phyloP scores from a whole-genome alignment of 2,329 filamentous ascomycete species.

The Hypomyces perniciosus region DNA sequence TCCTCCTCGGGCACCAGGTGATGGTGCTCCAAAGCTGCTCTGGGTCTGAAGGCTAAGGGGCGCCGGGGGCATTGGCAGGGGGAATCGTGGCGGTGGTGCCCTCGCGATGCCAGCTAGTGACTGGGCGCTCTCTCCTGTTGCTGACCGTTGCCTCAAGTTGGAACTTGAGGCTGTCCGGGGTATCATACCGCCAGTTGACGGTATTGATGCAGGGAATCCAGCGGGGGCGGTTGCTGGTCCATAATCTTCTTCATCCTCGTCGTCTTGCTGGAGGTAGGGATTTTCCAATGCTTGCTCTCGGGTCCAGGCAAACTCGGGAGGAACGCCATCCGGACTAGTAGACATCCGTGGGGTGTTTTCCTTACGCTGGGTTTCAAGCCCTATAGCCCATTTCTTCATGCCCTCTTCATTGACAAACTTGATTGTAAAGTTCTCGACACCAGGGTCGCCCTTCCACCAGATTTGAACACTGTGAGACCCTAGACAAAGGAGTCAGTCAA shows the following conservation, averaged over 20 bases:
- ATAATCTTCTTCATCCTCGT: slow-evolving; percentile 56
- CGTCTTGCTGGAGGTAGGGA: slow-evolving; percentile 65
- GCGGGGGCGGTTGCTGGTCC: slow-evolving; percentile 31
- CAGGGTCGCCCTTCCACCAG: slow-evolving; percentile 96
- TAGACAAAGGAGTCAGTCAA: slow-evolving; percentile 28
- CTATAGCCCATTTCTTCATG: slow-evolving; percentile 85
- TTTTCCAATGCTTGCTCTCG: slow-evolving; percentile 69
- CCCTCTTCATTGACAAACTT: slow-evolving; percentile 86
- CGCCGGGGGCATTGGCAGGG: slow-evolving; percentile 51
- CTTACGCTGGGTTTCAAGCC: slow-evolving; percentile 72
- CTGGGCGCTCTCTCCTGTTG: slow-evolving; percentile 63
- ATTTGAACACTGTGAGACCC: slow-evolving; percentile 94
- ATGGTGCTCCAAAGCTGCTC: slow-evolving; percentile 36
- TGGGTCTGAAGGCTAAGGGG: slow-evolving; percentile 66
- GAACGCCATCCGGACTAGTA: slow-evolving; percentile 41
- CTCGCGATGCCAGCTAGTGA: slow-evolving; percentile 52
- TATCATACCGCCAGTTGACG: slow-evolving; percentile 20
- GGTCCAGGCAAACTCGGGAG: slow-evolving; percentile 78
- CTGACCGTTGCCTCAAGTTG: slow-evolving; percentile 69
- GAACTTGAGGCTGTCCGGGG: slow-evolving; percentile 56
- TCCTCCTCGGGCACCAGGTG: slow-evolving; percentile 56
- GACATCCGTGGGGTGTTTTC: slow-evolving; percentile 46
- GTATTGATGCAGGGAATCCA: slow-evolving; percentile 28
- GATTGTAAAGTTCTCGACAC: slow-evolving; percentile 93
- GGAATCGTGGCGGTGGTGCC: slow-evolving; percentile 65